A percentile compares a stretch with the other conserved stretches of the same genome.
phyloP scores from a whole-genome alignment of 2,329 filamentous ascomycete species.

The Zasmidium cellare region DNA sequence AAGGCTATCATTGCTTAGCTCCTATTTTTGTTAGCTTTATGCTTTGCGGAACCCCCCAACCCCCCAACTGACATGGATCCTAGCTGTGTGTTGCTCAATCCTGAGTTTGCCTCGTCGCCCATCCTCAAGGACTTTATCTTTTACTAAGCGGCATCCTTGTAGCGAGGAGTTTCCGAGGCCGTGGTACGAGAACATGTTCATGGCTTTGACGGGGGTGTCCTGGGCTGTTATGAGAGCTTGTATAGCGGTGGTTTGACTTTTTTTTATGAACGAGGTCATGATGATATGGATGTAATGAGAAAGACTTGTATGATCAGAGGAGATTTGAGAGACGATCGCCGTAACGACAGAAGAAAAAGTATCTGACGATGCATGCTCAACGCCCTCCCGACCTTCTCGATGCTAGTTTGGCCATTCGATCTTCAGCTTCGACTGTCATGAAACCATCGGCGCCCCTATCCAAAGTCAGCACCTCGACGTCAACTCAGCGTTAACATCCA shows the following conservation, averaged over 20 bases:
- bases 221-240: not conserved
- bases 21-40: not conserved
- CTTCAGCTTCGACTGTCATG: too few species aligned
- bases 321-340: too few species aligned
- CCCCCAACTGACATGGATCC: constrained; percentile 12
- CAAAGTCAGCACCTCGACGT: too few species aligned
- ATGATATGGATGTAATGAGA: not conserved
- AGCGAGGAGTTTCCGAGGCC: not conserved
- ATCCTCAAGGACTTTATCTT: constrained; percentile 91
- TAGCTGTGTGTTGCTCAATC: constrained; percentile 87
- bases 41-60: not conserved
- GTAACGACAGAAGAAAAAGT: too few species aligned
- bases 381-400: too few species aligned
- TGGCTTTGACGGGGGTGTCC: not conserved
- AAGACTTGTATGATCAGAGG: not conserved
- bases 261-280: not conserved
- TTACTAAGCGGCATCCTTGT: constrained; percentile 12
- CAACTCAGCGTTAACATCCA: too few species aligned
- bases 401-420: too few species aligned
- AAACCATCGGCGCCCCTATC: too few species aligned
- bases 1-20: constrained; percentile 25
- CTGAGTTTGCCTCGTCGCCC: constrained; percentile 89
- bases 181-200: not conserved
- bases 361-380: too few species aligned
- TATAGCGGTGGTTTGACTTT: not conserved